phyloP scores from a whole-genome alignment of 371 early-diverging fungal genomes.

The Dinochytrium kinnereticum region DNA sequence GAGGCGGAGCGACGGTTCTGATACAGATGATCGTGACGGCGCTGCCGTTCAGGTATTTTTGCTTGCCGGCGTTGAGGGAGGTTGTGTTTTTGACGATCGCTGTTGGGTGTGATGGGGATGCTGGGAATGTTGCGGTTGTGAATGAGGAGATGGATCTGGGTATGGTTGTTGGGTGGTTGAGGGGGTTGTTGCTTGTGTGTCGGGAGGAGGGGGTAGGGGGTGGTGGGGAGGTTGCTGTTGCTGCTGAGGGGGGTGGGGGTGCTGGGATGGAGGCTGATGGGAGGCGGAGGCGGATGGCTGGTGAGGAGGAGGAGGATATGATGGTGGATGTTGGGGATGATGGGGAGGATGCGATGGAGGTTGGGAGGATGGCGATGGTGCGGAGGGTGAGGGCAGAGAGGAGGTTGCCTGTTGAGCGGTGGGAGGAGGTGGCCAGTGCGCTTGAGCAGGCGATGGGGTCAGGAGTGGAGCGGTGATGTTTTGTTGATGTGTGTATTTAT shows the following conservation, averaged over 20 bases:
- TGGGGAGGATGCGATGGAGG: constrained; percentile 7
- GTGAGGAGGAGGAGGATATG: constrained; percentile 16
- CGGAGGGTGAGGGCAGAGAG: neutral
- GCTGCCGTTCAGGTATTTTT: constrained; percentile 30
- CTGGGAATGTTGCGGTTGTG: constrained; percentile 12
- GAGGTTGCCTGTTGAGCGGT: neutral
- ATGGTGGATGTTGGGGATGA: constrained; percentile 21
- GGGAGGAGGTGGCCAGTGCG: neutral
- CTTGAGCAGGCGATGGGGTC: neutral
- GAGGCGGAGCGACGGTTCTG: neutral
- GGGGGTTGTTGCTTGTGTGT: too few relatives aligned
- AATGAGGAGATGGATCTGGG: constrained; percentile 17
- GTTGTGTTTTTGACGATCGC: constrained; percentile 23
- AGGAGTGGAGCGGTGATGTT: neutral
- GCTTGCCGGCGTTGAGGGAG: neutral
- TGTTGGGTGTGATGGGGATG: constrained; percentile 12
- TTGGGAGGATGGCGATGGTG: neutral
- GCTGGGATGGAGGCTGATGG: neutral
- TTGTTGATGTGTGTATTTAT: neutral
- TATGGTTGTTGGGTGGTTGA: constrained; percentile 4
- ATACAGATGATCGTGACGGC: constrained; percentile 16
- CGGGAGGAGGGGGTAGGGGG: neutral
- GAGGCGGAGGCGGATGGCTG: constrained; percentile 16
- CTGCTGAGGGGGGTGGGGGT: neutral
- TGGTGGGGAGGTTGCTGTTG: neutral